A percentile compares a stretch with the other conserved stretches of the same genome.
phyloP scores from a whole-genome alignment of 495 filamentous ascomycete species.

The Physcia stellaris region DNA sequence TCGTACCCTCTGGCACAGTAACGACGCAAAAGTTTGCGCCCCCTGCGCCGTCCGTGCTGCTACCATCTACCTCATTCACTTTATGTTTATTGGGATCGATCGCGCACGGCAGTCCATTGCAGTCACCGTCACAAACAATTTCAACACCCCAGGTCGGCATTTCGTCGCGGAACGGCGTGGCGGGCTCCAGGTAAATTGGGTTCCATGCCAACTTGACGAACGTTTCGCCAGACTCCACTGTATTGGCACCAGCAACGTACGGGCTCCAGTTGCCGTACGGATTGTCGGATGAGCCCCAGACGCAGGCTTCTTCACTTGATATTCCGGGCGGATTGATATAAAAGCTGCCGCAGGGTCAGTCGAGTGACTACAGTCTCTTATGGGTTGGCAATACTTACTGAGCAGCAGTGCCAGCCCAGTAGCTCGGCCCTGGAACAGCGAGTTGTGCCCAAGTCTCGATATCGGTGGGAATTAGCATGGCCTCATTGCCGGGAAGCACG shows the following conservation, averaged over 20 bases:
- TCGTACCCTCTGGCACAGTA: slow-evolving; percentile 53
- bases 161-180: slow-evolving; percentile 41
- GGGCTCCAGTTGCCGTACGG: slow-evolving; percentile 70
- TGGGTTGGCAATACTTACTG: slow-evolving; percentile 44
- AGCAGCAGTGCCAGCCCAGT: slow-evolving; percentile 62
- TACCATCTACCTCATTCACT: slow-evolving; percentile 43
- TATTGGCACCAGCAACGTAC: slow-evolving; percentile 68
- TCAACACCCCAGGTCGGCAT: slow-evolving; percentile 55
- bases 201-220: slow-evolving; percentile 73
- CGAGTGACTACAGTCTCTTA: not conserved
- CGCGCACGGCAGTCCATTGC: slow-evolving; percentile 61
- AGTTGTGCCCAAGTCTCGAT: slow-evolving; percentile 40
- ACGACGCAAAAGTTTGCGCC: slow-evolving; percentile 68
- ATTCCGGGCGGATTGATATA: slow-evolving; percentile 71
- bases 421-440: slow-evolving; percentile 55
- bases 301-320: slow-evolving; percentile 42
- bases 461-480: slow-evolving; percentile 71
- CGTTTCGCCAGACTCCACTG: slow-evolving; percentile 46
- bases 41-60: slow-evolving; percentile 44
- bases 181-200: slow-evolving; percentile 52
- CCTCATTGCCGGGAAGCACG: slow-evolving; percentile 73
- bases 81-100: slow-evolving; percentile 51
- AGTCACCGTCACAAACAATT: slow-evolving; percentile 54
- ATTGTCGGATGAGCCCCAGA: slow-evolving; percentile 53
- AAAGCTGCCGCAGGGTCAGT: slow-evolving; percentile 33